A percentile compares a stretch with the other conserved stretches of the same genome.
These are phyloP conservation scores for Sarcomyxa edulis DNA, from an alignment of 768 basidiomycete species.

Conservation along the genomic window DNA sequence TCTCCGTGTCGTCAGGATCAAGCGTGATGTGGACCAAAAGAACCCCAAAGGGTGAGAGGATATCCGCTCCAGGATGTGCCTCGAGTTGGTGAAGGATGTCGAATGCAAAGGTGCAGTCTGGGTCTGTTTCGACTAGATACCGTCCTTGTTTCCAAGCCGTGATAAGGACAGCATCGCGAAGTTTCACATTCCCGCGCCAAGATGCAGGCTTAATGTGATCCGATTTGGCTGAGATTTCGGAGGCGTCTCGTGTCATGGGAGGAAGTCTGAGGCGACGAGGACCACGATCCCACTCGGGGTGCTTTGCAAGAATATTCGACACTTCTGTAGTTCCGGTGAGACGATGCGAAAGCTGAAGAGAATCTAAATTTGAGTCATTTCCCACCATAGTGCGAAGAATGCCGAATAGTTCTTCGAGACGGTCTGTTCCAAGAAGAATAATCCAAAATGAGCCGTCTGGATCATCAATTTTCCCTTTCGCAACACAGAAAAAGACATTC, in stretches of 20 bases:
- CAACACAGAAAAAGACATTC: constrained; percentile 31
- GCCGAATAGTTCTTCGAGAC: constrained; percentile 28
- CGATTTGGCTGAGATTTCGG: constrained; percentile 12
- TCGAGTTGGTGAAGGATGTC: background rate
- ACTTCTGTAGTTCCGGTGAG: constrained; percentile 25
- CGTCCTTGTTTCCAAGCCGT: constrained; percentile 25
- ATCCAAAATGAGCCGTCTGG: constrained; percentile 25
- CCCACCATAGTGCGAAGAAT: constrained; percentile 29
- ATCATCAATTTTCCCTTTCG: constrained; percentile 27
- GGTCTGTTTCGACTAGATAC: constrained; percentile 8
- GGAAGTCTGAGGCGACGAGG: constrained; percentile 29
- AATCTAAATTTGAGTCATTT: constrained; percentile 24
- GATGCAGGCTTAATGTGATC: constrained; percentile 31
- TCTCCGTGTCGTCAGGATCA: constrained; percentile 1
- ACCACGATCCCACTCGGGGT: constrained; percentile 32
- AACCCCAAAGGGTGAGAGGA: constrained; percentile 9
- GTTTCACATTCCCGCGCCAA: constrained; percentile 25
- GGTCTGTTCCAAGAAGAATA: constrained; percentile 31
- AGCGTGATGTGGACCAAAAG: constrained; percentile 2
- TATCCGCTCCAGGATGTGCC: constrained; percentile 3
- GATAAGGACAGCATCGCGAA: constrained; percentile 18
- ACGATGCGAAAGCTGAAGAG: constrained; percentile 18
- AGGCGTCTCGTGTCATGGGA: constrained; percentile 14
- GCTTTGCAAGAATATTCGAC: constrained; percentile 24
- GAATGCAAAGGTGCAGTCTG: background rate